Evolutionary conservation across 768 basidiomycete species (phyloP), one percentile per base, ranked within the genome.

Genomic region (Butyriboletus loyo): DNA sequence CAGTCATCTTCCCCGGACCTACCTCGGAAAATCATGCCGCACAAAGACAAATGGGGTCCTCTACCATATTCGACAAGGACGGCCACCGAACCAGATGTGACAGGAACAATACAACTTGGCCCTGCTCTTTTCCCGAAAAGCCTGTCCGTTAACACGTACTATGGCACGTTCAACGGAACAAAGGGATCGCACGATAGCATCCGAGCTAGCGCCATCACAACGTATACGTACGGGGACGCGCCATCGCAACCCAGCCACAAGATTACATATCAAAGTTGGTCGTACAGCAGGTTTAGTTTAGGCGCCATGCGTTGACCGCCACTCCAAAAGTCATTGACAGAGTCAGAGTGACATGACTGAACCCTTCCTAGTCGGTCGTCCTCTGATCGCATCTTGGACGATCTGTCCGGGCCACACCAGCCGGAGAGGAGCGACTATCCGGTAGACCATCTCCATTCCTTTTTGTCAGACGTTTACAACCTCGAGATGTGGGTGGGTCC

Each of bases 331-430:
- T 19, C 13, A n/a, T 25, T 21, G 28, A 31, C 19, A 22, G 41
- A 21, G 41, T 35, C 48, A 21, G 19, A 9, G 25, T 39, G 34
- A 40, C 54, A 43, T 54, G 9, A 21, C 7, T 40, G 17, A n/a
- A n/a, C 36, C 15, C 25, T n/a, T n/a, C n/a, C n/a, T n/a, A n/a
- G n/a, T n/a, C n/a, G n/a, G n/a, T n/a, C n/a, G n/a, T n/a, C n/a
- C n/a, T n/a, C n/a, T n/a, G n/a, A n/a, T 48, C 39, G 28, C 39
- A 53, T 50, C 48, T 49, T 52, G 60, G 56, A 45, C 24, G 42
- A 46, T 49, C 39, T 46, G 43, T 17, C 56, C 52, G 40, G 27
- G 15, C n/a, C 1, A 36, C n/a, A 27, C 27, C n/a, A n/a, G n/a
- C n/a, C n/a, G n/a, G n/a, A n/a, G 21, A 21, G 41, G 43, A 15